Evolutionary conservation across 2,329 filamentous ascomycete genomes (phyloP), one percentile per base, ranked within the genome.

Genomic region (Phoma sp.): DNA sequence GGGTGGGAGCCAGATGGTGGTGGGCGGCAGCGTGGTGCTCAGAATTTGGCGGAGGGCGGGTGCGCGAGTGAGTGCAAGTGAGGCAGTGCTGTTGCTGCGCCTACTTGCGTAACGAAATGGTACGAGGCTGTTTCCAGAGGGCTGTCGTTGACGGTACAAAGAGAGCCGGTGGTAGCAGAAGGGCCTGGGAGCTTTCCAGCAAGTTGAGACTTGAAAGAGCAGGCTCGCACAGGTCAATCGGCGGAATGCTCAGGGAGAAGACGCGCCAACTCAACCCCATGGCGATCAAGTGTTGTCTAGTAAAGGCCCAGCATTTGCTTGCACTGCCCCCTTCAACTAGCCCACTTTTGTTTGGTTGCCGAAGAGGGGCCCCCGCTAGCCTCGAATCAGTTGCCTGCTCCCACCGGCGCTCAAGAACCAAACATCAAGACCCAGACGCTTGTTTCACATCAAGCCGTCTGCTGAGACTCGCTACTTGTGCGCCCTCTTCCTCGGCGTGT

Each of bases 271-370:
- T 43, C 12, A 25, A 37, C 41, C 29, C 46, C 46, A 55, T 55
- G 41, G 46, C 46, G 46, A 55, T 55, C 52, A 51, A 55, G 36
- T 39, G 51, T 48, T 55, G 45, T 49, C 35, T 50, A 31, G 19
- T 36, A 25, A 35, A 22, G 37, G 46, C 36, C 45, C 38, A 35
- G 43, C 37, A 39, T 9, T 17, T 17, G 17, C 45, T 41, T 57
- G 53, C 53, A 57, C 53, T 48, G 53, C 53, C 53, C 38, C 53
- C 53, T 27, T 39, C 47, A 57, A 55, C 13, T 12, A 50, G 24
- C 33, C 52, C 52, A n/a, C 10, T 25, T 51, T 19, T 27, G 46
- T 41, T 19, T 51, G 46, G 52, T 32, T 36, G 27, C 46, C 46
- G 46, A 50, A 21, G 17, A 5, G 4, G 9, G n/a, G n/a, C 33